Evolutionary conservation across 768 basidiomycete genomes (phyloP), one percentile per base, ranked within the genome.

Genomic region (Trametes maxima): DNA sequence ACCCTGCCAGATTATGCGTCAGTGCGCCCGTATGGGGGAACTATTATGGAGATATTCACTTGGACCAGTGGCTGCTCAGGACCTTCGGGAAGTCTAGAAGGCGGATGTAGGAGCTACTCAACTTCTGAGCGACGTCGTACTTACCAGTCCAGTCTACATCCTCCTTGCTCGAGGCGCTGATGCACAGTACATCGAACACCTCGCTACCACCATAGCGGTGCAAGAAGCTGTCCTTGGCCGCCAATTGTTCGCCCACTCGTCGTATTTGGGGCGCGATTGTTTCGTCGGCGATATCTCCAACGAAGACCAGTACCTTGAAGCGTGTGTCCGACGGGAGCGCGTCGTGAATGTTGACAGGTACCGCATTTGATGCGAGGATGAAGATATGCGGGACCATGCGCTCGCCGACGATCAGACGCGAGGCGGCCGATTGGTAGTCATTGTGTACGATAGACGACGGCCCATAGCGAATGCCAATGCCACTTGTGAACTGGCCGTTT

Each of bases 31-130:
- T 4, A 21, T 13, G 3, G 6, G 16, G 17, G 12, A 44, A 10
- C 24, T 14, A 3, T 11, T 19, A 25, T 10, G 8, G 12, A 3
- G 35, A 16, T 21, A 64, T 79, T 54, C 51, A 86, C 86, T 81
- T 85, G 0, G 84, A 80, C 85, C 85, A 87, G 69, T 87, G 85
- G 10, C 78, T 69, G 51, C 83, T 73, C 57, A 87, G 72, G 10
- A 77, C 54, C 42, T 65, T 61, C 1, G 85, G 85, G 12, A 87
- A 64, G 42, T 80, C 79, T 64, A 12, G 7, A 11, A 28, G 73
- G n/a, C 8, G 13, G 35, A 24, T 33, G 25, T 14, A 11, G 19
- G 6, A 24, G 12, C 11, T 46, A 21, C 10, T 28, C 17, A 12
- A 8, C 28, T 33, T 33, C 28, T 33, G 28, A 33, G 3, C 8